Conservation (phyloP, 2,329 filamentous ascomycete species). For the Macrophomina tecta region DNA sequence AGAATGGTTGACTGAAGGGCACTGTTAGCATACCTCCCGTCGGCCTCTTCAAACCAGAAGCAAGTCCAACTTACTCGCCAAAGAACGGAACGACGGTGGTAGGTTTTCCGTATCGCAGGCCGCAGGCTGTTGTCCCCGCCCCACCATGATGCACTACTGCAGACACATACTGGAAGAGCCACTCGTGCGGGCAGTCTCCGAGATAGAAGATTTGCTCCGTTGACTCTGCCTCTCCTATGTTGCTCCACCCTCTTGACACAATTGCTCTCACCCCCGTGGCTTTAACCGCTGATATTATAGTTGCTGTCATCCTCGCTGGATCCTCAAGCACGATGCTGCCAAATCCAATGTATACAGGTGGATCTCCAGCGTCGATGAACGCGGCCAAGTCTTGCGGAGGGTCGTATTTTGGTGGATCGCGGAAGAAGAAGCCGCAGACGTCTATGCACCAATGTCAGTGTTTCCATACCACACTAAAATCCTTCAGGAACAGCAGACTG, state of each 20-base stretch:
- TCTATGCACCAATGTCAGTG: constrained; percentile 35
- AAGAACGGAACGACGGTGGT: constrained; percentile 65
- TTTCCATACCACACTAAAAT: no score
- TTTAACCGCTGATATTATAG: constrained; percentile 55
- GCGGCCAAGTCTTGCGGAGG: constrained; percentile 48
- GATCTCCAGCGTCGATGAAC: constrained; percentile 55
- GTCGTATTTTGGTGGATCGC: constrained; percentile 42
- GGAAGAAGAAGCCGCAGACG: constrained; percentile 55
- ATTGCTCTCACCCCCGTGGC: constrained; percentile 51
- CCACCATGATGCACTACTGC: constrained; percentile 66
- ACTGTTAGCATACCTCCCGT: neutral
- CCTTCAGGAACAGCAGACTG: neutral
- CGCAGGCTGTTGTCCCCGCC: constrained; percentile 64
- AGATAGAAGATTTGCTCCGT: constrained; percentile 54
- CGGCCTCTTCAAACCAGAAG: no score
- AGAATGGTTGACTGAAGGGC: constrained; percentile 54
- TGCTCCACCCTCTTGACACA: constrained; percentile 62
- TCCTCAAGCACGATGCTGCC: constrained; percentile 63
- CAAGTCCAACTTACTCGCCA: constrained; percentile 46
- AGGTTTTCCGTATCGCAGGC: constrained; percentile 58
- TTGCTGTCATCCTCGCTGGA: constrained; percentile 51
- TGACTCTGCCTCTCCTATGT: constrained; percentile 40
- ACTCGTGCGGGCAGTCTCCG: constrained; percentile 62
- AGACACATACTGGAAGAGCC: constrained; percentile 63
- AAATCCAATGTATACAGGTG: constrained; percentile 63